Evolutionary conservation across 306 rosid species (phyloP), one percentile per base, ranked within the genome.

Genomic region (Lablab purpureus): DNA sequence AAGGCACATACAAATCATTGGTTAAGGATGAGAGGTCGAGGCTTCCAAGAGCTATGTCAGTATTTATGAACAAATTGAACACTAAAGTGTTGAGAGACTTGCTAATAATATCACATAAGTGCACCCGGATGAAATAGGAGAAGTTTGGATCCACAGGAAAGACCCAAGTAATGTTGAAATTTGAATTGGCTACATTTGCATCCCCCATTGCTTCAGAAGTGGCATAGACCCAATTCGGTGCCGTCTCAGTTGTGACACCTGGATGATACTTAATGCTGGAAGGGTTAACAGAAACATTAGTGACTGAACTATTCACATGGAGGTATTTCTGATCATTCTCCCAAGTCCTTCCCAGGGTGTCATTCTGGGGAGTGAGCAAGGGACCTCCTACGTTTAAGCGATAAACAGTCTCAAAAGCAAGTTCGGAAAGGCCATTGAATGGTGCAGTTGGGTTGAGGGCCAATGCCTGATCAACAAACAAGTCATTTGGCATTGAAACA

Each of bases 91-190:
- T 89, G 54, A 95, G 83, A 12, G 91, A 80, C 74, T 63, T 90
- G 90, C 98, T 95, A 63, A 87, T 81, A 64, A 95, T 93, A 85
- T 95, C 98, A 74, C 98, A 95, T 64, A 95, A 87, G 77, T 95
- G 99, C 1, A 90, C 89, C 81, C 99, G 79, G 36, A 95, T 86
- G 25, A 92, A 87, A 76, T 92, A 95, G 74, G 84, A 80, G 82
- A 87, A 95, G 67, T 47, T 74, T 27, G 91, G 95, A 78, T 95
- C 93, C 27, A 91, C 95, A 1, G 71, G 17, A 73, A 95, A 89
- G 50, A 92, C 94, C 99, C 99, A 95, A 50, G 99, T 95, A 60
- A 95, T 85, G 85, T 92, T 95, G 93, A 95, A 95, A 86, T 88
- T 95, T 50, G 77, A 85, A 32, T 79, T 77, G 54, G 91, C 75